These are phyloP conservation scores for Aegilops bicornis DNA, from an alignment of 176 grass and related monocot genomes.

Conservation along the genomic window DNA sequence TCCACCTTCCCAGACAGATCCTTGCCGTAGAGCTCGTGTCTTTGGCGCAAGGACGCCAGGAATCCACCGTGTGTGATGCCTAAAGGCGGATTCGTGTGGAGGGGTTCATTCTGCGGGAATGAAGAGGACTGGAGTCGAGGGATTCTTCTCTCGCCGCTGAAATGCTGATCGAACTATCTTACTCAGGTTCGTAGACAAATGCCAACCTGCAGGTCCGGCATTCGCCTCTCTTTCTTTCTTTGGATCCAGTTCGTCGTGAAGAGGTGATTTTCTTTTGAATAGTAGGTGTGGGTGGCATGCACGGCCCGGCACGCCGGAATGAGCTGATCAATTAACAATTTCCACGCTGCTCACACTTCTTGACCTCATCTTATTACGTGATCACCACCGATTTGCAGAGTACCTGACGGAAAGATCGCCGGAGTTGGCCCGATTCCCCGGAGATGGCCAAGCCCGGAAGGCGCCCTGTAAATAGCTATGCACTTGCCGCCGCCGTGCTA, in stretches of 20 bases:
- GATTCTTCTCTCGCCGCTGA: neutral
- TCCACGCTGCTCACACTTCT: neutral
- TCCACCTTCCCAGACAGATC: neutral
- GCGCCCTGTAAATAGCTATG: constrained; percentile 11
- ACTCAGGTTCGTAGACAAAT: neutral
- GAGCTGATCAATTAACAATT: neutral
- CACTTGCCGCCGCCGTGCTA: neutral
- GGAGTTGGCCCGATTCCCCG: neutral
- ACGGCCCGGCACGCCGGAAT: neutral
- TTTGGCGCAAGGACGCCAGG: neutral
- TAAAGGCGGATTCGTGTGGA: neutral
- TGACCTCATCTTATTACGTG: neutral
- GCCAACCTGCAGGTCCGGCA: neutral
- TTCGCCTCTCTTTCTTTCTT: neutral
- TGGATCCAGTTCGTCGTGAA: neutral
- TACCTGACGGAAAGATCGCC: neutral
- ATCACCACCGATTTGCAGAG: neutral
- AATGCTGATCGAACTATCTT: neutral
- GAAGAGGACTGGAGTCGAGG: neutral
- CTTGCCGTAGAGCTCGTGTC: neutral
- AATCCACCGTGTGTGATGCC: neutral
- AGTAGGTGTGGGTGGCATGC: neutral
- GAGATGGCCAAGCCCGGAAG: constrained; percentile 18
- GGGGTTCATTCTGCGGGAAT: neutral
- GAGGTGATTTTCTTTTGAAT: neutral